phyloP scores from a whole-genome alignment of 176 grass and related monocot species.

The Neostapfia colusana region DNA sequence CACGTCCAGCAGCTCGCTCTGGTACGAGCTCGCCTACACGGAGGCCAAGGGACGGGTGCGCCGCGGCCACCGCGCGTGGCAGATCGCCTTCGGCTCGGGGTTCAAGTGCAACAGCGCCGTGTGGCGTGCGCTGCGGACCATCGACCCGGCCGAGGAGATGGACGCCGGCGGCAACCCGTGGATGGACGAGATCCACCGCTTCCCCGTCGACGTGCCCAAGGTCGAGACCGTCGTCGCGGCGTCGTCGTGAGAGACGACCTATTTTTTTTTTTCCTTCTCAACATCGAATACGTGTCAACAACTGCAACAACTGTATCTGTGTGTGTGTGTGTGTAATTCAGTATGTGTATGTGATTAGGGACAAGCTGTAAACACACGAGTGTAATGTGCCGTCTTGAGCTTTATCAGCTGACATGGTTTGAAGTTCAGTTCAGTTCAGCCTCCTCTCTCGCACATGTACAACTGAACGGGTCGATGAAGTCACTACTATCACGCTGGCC shows the following conservation, averaged over 20 bases:
- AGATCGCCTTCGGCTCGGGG: slow-evolving; percentile 62
- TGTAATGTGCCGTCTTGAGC: no score
- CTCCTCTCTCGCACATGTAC: no score
- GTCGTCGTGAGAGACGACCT: neutral
- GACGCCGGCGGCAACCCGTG: slow-evolving; percentile 45
- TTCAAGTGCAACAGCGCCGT: slow-evolving; percentile 91
- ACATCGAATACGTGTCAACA: no score
- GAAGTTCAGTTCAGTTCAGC: no score
- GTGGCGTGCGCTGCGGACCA: slow-evolving; percentile 56
- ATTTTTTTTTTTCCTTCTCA: no score
- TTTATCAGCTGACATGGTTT: no score
- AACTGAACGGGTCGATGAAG: no score
- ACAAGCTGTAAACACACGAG: no score
- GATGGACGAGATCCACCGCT: slow-evolving; percentile 57
- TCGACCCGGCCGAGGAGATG: slow-evolving; percentile 55
- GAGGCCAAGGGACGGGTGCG: slow-evolving; percentile 57
- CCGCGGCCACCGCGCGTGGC: slow-evolving; percentile 34
- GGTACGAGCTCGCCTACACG: slow-evolving; percentile 62
- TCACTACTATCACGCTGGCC: no score
- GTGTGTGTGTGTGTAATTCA: no score
- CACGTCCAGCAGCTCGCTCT: slow-evolving; percentile 56
- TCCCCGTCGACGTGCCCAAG: slow-evolving; percentile 80
- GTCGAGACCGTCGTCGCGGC: slow-evolving; percentile 45
- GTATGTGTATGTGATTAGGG: no score
- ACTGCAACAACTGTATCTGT: no score